phyloP scores from a whole-genome alignment of 495 filamentous ascomycete genomes.

The Neurospora sp. region DNA sequence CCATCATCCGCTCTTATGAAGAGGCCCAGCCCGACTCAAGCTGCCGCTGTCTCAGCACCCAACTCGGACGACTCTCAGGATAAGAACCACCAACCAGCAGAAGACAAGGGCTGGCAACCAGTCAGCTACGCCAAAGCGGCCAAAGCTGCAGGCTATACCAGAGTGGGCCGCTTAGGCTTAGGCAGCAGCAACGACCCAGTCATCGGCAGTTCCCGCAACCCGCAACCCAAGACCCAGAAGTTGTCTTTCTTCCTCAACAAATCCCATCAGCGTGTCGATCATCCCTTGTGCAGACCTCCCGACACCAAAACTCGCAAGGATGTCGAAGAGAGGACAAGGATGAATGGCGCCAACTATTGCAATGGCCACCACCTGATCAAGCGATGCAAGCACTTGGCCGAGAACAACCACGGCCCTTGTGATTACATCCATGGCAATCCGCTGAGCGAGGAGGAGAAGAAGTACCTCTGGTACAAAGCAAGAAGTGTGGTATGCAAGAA shows the following conservation, averaged over 20 bases:
- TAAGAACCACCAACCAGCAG: neutral
- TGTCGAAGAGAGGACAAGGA: slow-evolving; percentile 15
- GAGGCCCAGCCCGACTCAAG: neutral
- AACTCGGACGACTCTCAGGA: neutral
- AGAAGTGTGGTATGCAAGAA: slow-evolving; percentile 16
- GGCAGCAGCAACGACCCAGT: neutral
- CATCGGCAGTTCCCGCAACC: slow-evolving; percentile 14
- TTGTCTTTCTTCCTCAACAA: slow-evolving; percentile 22
- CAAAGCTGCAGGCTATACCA: slow-evolving; percentile 8
- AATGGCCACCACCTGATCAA: slow-evolving; percentile 25
- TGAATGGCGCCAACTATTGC: slow-evolving; percentile 23
- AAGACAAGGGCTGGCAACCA: neutral
- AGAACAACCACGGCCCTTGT: slow-evolving; percentile 8
- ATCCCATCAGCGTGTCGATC: slow-evolving; percentile 23
- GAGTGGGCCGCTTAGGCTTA: slow-evolving; percentile 5
- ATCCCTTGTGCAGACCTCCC: slow-evolving; percentile 13
- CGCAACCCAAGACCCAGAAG: slow-evolving; percentile 2
- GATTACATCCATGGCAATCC: slow-evolving; percentile 22
- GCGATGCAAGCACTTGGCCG: slow-evolving; percentile 14
- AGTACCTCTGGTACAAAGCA: slow-evolving; percentile 17
- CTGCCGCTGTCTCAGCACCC: neutral
- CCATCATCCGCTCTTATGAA: neutral
- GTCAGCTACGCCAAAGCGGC: neutral
- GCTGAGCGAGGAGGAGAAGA: slow-evolving; percentile 14
- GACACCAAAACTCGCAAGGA: slow-evolving; percentile 11